These are phyloP conservation scores for Wickerhamiella azymoides DNA, from an alignment of 805 yeast genomes.

Conservation along the genomic window DNA sequence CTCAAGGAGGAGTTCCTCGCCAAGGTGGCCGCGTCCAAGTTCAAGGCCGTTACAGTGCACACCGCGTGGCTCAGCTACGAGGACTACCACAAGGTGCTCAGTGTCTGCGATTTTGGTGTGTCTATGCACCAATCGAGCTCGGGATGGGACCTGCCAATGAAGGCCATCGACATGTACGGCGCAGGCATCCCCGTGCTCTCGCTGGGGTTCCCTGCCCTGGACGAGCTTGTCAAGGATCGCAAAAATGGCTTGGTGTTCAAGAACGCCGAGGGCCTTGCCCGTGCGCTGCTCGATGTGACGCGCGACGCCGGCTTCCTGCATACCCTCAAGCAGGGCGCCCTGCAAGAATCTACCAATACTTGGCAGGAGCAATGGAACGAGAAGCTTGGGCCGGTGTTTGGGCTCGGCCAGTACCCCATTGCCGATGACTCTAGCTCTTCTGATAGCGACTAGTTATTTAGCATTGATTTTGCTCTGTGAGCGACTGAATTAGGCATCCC, in stretches of 20 bases:
- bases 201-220: constrained; percentile 58
- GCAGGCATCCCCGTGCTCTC: constrained; percentile 88
- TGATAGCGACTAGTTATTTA: not conserved
- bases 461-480: too few relatives aligned
- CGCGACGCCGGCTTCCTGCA: constrained; percentile 23
- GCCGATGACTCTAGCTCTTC: not conserved
- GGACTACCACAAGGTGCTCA: constrained; percentile 65
- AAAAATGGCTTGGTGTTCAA: constrained; percentile 54
- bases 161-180: constrained; percentile 90
- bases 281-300: constrained; percentile 27
- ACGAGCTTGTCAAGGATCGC: constrained; percentile 57
- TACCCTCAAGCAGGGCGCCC: constrained; percentile 51
- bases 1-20: constrained; percentile 39
- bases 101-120: constrained; percentile 72
- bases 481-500: too few relatives aligned
- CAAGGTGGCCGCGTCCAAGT: constrained; percentile 32
- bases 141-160: constrained; percentile 94
- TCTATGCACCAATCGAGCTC: constrained; percentile 86
- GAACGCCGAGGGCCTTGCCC: constrained; percentile 32
- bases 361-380: constrained; percentile 71
- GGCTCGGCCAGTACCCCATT: constrained; percentile 22
- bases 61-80: constrained; percentile 66
- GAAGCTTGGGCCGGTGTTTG: constrained; percentile 33
- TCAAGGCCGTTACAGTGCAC: constrained; percentile 40
- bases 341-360: constrained; percentile 46